phyloP scores from a whole-genome alignment of 306 rosid species.

The Gastrolobium bilobum region DNA sequence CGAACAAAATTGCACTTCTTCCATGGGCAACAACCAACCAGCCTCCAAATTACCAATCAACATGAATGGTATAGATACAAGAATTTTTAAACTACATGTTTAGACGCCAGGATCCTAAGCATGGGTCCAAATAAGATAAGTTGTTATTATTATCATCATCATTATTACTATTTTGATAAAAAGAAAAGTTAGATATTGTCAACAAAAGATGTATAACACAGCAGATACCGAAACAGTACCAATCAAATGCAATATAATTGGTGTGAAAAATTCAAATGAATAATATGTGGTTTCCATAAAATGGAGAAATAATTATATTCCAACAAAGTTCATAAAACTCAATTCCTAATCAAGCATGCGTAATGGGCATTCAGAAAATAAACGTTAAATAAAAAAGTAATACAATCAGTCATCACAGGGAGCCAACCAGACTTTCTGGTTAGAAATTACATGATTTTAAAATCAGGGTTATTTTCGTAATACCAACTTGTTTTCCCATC shows the following conservation, averaged over 20 bases:
- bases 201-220: not conserved
- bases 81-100: not conserved
- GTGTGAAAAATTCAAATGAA: slow-evolving; percentile 26
- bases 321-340: slow-evolving; percentile 11
- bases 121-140: not conserved
- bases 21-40: not conserved
- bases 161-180: not conserved
- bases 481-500: too few species aligned
- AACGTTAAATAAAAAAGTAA: not conserved
- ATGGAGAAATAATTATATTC: slow-evolving; percentile 31
- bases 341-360: slow-evolving; percentile 23
- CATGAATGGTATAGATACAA: not conserved
- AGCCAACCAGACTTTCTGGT: not conserved
- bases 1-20: not conserved
- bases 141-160: not conserved
- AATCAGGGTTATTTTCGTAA: too few species aligned
- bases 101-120: not conserved
- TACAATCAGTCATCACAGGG: slow-evolving; percentile 35
- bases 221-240: not conserved
- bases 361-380: slow-evolving; percentile 21
- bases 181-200: not conserved
- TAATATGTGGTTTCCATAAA: not conserved
- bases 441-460: slow-evolving; percentile 25
- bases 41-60: not conserved
- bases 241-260: slow-evolving; percentile 26